Conservation (phyloP, 352 stramenopile genomes). For the Phytophthora agathidicida region DNA sequence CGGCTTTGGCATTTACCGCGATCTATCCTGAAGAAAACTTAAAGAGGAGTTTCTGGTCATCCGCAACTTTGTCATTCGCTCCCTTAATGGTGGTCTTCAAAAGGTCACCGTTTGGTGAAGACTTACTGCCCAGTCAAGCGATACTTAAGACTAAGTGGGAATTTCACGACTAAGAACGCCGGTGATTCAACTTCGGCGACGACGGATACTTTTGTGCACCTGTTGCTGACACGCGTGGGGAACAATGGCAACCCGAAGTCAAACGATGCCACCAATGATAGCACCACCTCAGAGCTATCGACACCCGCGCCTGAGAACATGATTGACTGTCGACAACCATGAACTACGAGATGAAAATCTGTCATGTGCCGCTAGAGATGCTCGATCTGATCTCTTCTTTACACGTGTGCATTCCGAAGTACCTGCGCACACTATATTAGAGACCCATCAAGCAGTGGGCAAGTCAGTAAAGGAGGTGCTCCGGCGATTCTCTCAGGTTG, state of each 20-base stretch:
- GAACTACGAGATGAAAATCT: conserved; percentile 86
- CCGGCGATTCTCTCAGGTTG: conserved; percentile 76
- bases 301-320: conserved; percentile 59
- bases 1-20: conserved; percentile 99
- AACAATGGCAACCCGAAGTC: conserved; percentile 31
- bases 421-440: conserved; percentile 71
- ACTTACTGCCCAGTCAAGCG: conserved; percentile 70
- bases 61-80: conserved; percentile 92
- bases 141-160: conserved; percentile 87
- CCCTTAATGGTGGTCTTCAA: conserved; percentile 95
- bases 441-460: conserved; percentile 74
- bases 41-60: conserved; percentile 93
- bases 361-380: conserved; percentile 78
- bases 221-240: conserved; percentile 72
- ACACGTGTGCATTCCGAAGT: conserved; percentile 87
- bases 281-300: conserved; percentile 44
- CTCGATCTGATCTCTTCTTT: conserved; percentile 80
- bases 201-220: conserved; percentile 76
- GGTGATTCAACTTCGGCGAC: conserved; percentile 65
- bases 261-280: conserved; percentile 34
- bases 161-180: conserved; percentile 84
- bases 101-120: conserved; percentile 91
- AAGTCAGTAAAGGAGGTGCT: conserved; percentile 85
- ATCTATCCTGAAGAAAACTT: conserved; percentile 98
- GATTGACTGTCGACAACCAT: conserved; percentile 54